Evolutionary conservation across 805 yeast genomes (phyloP).

Genomic region (Pichia deserticola): DNA sequence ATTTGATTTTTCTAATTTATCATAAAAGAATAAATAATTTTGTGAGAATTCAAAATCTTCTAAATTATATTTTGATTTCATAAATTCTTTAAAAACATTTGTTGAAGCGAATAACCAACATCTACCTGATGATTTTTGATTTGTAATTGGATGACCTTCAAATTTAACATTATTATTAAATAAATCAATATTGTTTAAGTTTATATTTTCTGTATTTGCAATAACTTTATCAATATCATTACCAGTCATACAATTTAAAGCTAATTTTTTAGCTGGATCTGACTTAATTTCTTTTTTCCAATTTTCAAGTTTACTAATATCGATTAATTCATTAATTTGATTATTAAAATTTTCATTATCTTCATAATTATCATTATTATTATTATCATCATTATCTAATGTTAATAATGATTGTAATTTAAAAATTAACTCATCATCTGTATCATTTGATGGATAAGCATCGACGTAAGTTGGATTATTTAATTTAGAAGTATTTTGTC

Average conservation of each 20-base stretch:
- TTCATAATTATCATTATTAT: not conserved
- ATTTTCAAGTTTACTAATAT: constrained; percentile 25
- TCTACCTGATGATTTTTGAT: constrained; percentile 73
- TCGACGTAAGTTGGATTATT: constrained; percentile 2
- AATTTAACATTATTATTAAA: constrained; percentile 39
- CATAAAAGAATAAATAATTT: constrained; percentile 74
- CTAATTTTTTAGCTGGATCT: constrained; percentile 44
- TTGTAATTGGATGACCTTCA: constrained; percentile 61
- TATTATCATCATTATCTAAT: not conserved
- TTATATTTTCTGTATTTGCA: constrained; percentile 28
- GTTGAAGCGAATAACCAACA: constrained; percentile 90
- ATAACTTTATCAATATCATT: constrained; percentile 38
- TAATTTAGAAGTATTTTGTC: not conserved
- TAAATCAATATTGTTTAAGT: constrained; percentile 28
- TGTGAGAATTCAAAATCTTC: constrained; percentile 73
- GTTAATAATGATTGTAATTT: constrained; percentile 23
- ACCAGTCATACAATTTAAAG: constrained; percentile 47
- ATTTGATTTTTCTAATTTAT: constrained; percentile 80
- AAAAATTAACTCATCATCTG: constrained; percentile 26
- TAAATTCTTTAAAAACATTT: constrained; percentile 62
- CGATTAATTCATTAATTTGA: constrained; percentile 24
- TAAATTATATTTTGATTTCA: constrained; percentile 55
- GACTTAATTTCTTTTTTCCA: constrained; percentile 42
- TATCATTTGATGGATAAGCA: constrained; percentile 7
- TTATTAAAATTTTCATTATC: not conserved